These are phyloP conservation scores for Rhizophora mangle DNA, from an alignment of 345 rosid species.

Conservation along the genomic window DNA sequence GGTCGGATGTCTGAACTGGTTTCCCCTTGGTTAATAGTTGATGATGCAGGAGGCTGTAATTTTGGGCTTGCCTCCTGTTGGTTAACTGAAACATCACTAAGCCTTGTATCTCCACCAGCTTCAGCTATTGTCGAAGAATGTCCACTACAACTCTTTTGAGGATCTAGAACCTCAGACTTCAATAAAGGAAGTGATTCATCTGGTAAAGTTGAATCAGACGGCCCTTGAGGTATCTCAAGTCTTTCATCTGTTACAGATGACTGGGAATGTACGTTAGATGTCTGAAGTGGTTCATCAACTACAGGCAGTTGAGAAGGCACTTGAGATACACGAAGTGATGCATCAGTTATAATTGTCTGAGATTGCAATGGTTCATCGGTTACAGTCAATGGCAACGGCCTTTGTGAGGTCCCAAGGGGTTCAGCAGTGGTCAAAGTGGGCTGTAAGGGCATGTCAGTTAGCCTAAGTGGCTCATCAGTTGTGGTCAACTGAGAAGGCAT, in stretches of 20 bases:
- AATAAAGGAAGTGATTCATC: slow-evolving; percentile 9
- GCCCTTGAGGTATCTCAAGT: slow-evolving; percentile 14
- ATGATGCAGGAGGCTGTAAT: slow-evolving; percentile 42
- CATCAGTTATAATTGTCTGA: slow-evolving; percentile 7
- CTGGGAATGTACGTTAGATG: neutral
- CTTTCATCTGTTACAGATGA: slow-evolving; percentile 12
- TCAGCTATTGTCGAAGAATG: slow-evolving; percentile 44
- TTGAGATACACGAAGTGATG: slow-evolving; percentile 5
- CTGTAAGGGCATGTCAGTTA: slow-evolving; percentile 28
- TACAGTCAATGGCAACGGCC: slow-evolving; percentile 9
- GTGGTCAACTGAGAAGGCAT: slow-evolving; percentile 44
- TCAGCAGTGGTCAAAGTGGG: slow-evolving; percentile 4
- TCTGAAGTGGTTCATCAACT: neutral
- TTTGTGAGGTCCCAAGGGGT: slow-evolving; percentile 8
- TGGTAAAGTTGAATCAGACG: neutral
- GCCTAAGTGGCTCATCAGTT: slow-evolving; percentile 24
- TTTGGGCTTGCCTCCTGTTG: slow-evolving; percentile 49
- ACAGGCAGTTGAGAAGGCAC: slow-evolving; percentile 10
- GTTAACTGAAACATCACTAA: slow-evolving; percentile 42
- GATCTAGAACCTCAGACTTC: slow-evolving; percentile 24
- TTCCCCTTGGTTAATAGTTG: slow-evolving; percentile 16
- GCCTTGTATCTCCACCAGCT: slow-evolving; percentile 39
- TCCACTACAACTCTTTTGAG: slow-evolving; percentile 39
- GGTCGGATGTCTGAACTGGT: slow-evolving; percentile 12
- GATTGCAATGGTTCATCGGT: slow-evolving; percentile 7